Percentiles rank a stretch among this genome's conserved stretches.
These are phyloP conservation scores for Yarrowia yakushimensis DNA, from an alignment of 805 yeast species.

Conservation along the genomic window DNA sequence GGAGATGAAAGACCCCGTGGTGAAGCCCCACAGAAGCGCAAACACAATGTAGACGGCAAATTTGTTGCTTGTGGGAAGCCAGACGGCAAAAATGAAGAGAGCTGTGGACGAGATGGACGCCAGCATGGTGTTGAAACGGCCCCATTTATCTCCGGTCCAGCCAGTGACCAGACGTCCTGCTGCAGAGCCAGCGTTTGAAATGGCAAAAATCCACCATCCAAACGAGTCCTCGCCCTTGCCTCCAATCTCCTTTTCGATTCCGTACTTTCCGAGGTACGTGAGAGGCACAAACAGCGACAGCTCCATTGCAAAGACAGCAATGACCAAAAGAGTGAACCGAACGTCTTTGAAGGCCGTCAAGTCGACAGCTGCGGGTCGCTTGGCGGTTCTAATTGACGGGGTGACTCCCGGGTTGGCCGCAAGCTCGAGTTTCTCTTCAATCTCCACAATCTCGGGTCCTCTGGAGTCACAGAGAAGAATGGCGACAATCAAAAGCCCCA, in stretches of 20 bases:
- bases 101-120: conserved; percentile 47
- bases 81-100: conserved; percentile 50
- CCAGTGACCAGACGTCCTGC: conserved; percentile 58
- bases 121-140: conserved; percentile 56
- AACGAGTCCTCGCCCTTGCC: conserved; percentile 27
- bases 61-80: conserved; percentile 54
- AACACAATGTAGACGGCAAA: conserved; percentile 47
- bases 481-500: conserved; percentile 36
- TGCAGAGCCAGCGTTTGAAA: conserved; percentile 48
- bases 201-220: conserved; percentile 45
- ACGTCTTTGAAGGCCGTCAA: conserved; percentile 35
- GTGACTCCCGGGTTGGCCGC: background rate
- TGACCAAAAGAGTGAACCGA: conserved; percentile 34
- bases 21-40: conserved; percentile 54
- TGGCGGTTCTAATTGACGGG: background rate
- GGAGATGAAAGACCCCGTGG: conserved; percentile 58
- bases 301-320: conserved; percentile 43
- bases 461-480: conserved; percentile 40
- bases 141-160: conserved; percentile 50
- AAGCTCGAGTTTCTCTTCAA: background rate
- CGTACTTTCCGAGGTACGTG: conserved; percentile 58
- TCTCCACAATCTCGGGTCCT: conserved; percentile 26
- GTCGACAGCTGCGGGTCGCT: conserved; percentile 32
- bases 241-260: conserved; percentile 36
- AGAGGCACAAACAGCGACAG: conserved; percentile 50